Conservation (phyloP, 306 rosid genomes). For the Vicia villosa region DNA sequence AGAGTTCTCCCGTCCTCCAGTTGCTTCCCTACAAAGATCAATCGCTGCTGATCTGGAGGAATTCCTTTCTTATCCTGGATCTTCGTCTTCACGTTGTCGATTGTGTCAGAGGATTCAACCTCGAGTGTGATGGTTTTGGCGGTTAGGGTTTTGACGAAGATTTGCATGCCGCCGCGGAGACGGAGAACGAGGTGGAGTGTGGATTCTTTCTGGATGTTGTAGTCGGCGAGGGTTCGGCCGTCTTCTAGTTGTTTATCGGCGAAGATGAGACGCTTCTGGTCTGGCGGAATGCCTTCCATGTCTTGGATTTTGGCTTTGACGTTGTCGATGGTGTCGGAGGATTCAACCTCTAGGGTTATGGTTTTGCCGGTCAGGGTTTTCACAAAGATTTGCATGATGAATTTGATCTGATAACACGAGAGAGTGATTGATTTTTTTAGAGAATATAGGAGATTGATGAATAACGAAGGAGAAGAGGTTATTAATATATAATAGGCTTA, state of each 20-base stretch:
- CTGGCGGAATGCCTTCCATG: constrained; percentile 17
- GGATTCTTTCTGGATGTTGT: constrained; percentile 21
- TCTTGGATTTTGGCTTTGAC: constrained; percentile 18
- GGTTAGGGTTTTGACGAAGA: not conserved
- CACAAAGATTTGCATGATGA: constrained; percentile 21
- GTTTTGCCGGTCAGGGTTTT: constrained; percentile 27
- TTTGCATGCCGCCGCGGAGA: constrained; percentile 22
- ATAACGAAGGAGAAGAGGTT: too few species aligned
- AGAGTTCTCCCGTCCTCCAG: constrained; percentile 37
- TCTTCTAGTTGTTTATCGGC: constrained; percentile 13
- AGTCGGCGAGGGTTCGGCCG: constrained; percentile 4
- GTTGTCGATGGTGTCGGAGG: constrained; percentile 13
- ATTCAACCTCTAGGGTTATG: constrained; percentile 8
- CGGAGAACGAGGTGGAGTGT: constrained; percentile 11
- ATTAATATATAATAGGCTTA: not conserved
- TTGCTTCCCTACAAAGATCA: not conserved
- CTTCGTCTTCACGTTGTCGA: constrained; percentile 1
- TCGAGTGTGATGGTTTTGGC: constrained; percentile 1
- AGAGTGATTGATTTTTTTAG: too few species aligned
- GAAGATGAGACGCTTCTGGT: constrained; percentile 5
- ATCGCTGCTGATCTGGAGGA: not conserved
- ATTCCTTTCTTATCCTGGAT: constrained; percentile 1
- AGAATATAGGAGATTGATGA: not conserved
- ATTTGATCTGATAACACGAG: not conserved
- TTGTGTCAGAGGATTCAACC: not conserved